These are phyloP conservation scores for Ustilago tritici DNA, from an alignment of 1,284 basidiomycete species.

Conservation along the genomic window DNA sequence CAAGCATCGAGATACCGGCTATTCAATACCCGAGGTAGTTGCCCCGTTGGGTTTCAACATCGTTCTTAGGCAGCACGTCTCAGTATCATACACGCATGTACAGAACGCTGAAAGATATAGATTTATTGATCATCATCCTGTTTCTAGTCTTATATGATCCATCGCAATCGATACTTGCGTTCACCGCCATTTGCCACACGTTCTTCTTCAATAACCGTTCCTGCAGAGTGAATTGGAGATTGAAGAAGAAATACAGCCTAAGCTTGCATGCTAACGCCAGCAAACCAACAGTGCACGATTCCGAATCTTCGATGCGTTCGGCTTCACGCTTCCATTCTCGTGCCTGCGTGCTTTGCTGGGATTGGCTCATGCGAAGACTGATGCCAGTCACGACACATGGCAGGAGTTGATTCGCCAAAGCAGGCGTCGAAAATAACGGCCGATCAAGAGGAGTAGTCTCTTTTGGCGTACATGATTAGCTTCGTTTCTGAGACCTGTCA, in stretches of 20 bases:
- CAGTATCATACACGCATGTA: no score
- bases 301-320: neutral
- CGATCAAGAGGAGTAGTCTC: neutral
- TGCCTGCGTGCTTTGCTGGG: neutral
- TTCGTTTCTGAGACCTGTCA: slow-evolving; percentile 4
- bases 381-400: neutral
- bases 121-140: no score
- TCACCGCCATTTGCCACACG: no score
- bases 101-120: no score
- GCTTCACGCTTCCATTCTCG: neutral
- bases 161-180: no score
- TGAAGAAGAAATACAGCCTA: neutral
- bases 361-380: neutral
- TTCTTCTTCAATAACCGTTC: neutral
- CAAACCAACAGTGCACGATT: neutral
- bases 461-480: neutral
- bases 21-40: no score
- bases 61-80: no score
- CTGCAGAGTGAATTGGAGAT: slow-evolving; percentile 6
- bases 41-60: no score
- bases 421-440: neutral
- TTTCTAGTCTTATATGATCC: no score
- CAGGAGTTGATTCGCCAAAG: neutral
- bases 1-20: no score
- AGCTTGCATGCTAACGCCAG: neutral